Conservation (phyloP, 192 early-diverging fungal genomes). For the Entophlyctis luteolus region DNA sequence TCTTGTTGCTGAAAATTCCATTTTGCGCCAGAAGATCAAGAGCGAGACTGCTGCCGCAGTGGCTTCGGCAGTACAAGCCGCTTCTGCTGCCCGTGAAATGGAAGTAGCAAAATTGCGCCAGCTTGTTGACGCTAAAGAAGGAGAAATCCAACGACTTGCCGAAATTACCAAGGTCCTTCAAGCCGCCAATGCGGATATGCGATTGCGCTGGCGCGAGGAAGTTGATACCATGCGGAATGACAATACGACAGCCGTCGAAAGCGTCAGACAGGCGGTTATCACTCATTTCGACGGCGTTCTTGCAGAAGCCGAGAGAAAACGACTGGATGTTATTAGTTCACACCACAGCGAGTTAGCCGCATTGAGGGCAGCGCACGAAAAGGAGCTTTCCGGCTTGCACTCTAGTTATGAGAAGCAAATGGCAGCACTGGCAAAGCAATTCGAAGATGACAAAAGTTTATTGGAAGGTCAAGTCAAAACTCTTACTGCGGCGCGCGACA, state of each 20-base stretch:
- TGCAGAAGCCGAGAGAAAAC: background rate
- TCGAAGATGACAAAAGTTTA: too few relatives aligned
- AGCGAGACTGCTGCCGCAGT: background rate
- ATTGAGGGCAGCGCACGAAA: too few relatives aligned
- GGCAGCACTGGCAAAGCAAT: too few relatives aligned
- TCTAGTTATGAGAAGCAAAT: too few relatives aligned
- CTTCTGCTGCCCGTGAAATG: background rate
- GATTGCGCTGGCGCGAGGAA: background rate
- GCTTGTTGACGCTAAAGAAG: background rate
- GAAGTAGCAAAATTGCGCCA: background rate
- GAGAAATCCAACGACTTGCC: background rate
- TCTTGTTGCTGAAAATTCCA: background rate
- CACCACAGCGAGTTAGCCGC: too few relatives aligned
- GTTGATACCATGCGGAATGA: background rate
- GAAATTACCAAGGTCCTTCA: background rate
- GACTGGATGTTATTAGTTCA: too few relatives aligned
- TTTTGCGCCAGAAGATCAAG: background rate
- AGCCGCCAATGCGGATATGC: background rate
- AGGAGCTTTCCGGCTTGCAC: too few relatives aligned
- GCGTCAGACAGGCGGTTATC: background rate
- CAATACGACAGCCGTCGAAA: background rate
- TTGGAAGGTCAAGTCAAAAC: too few relatives aligned
- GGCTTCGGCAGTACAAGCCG: background rate
- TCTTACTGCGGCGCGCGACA: too few relatives aligned
- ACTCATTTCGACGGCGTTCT: background rate